phyloP scores from a whole-genome alignment of 31 red algal genomes.

The Odonthalia washingtoniensis region DNA sequence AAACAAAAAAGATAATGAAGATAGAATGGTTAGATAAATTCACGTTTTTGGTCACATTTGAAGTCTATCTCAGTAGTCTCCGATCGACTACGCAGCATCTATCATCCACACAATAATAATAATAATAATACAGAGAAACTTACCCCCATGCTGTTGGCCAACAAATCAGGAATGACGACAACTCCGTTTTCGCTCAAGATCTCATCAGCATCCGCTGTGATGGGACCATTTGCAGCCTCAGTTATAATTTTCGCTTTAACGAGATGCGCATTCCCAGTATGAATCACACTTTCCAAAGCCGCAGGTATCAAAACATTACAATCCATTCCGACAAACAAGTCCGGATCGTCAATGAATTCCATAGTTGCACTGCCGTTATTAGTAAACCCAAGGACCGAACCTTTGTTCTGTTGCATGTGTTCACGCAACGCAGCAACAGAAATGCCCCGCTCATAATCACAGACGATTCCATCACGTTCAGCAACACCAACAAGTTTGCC shows the following conservation, averaged over 20 bases:
- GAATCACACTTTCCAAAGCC: constrained; percentile 93
- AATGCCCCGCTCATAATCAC: constrained; percentile 60
- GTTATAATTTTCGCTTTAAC: constrained; percentile 89
- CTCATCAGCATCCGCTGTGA: constrained; percentile 87
- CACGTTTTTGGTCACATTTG: too few relatives aligned
- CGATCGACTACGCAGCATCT: too few relatives aligned
- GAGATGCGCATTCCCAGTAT: constrained; percentile 62
- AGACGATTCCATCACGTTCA: constrained; percentile 83
- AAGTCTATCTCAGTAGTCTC: too few relatives aligned
- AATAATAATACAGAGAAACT: constrained; percentile 50
- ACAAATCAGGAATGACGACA: constrained; percentile 87
- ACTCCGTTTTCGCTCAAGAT: constrained; percentile 59
- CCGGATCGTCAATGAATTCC: constrained; percentile 47
- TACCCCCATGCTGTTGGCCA: constrained; percentile 95
- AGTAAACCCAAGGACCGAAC: constrained; percentile 63
- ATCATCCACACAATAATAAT: too few relatives aligned
- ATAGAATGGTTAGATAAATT: too few relatives aligned
- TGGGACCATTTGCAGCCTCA: constrained; percentile 97
- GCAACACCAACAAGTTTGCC: constrained; percentile 81
- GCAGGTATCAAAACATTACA: constrained; percentile 95
- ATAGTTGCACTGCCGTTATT: constrained; percentile 75
- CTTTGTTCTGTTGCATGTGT: constrained; percentile 56
- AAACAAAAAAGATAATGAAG: too few relatives aligned
- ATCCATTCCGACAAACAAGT: constrained; percentile 53
- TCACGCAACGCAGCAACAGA: constrained; percentile 61